Percentiles rank a stretch among this genome's conserved stretches.
Conservation (phyloP, 768 basidiomycete species). For the Suillus bovinus region DNA sequence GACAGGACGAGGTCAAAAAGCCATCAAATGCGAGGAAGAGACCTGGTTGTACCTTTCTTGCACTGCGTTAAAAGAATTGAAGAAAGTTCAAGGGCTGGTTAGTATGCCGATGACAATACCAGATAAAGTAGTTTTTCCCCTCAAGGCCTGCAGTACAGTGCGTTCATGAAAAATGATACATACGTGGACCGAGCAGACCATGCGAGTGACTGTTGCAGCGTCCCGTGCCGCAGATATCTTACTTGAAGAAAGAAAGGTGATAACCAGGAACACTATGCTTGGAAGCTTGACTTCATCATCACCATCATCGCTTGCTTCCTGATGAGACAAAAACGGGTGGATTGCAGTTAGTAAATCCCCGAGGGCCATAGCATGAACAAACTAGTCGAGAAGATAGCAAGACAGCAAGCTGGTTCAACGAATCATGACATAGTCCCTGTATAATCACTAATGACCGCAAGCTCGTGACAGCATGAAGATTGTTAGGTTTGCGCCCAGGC, state of each 20-base stretch:
- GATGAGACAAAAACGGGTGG: background rate
- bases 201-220: background rate
- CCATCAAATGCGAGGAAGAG: background rate
- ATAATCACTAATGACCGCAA: background rate
- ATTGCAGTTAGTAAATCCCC: no score
- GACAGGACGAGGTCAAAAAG: background rate
- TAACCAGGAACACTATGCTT: conserved; percentile 43
- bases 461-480: background rate
- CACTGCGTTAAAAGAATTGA: conserved; percentile 55
- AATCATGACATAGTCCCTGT: background rate
- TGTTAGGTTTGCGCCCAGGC: background rate
- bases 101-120: conserved; percentile 70
- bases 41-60: conserved; percentile 48
- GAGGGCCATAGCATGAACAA: background rate
- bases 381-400: background rate
- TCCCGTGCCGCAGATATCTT: conserved; percentile 1
- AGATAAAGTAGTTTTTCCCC: conserved; percentile 70
- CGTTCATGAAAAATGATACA: conserved; percentile 61
- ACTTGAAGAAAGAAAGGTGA: conserved; percentile 50
- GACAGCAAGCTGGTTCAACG: no score
- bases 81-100: conserved; percentile 53
- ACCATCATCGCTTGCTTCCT: background rate
- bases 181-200: conserved; percentile 22
- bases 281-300: conserved; percentile 47
- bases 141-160: no score